Conservation (phyloP, 2,329 filamentous ascomycete genomes). For the Monilinia polystroma region DNA sequence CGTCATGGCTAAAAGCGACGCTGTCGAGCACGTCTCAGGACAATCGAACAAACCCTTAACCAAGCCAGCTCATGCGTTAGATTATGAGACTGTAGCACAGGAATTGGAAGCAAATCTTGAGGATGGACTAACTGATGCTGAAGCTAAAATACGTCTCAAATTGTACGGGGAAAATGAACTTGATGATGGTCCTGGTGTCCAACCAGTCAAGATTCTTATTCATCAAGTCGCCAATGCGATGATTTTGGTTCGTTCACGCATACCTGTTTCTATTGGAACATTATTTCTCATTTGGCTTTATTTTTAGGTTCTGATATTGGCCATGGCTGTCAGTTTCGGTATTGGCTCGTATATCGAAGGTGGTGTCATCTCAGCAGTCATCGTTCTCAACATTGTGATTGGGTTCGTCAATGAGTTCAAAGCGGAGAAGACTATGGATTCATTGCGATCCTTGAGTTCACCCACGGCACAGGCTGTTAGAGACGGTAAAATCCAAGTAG, state of each 20-base stretch:
- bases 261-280: background rate
- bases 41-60: conserved; percentile 55
- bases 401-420: conserved; percentile 55
- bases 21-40: conserved; percentile 43
- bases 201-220: conserved; percentile 61
- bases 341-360: conserved; percentile 61
- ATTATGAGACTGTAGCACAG: conserved; percentile 50
- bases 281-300: conserved; percentile 38
- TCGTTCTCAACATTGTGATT: conserved; percentile 57
- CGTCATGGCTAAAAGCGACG: conserved; percentile 10
- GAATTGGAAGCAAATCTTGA: conserved; percentile 57
- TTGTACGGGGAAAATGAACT: conserved; percentile 63
- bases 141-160: conserved; percentile 55
- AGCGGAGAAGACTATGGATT: conserved; percentile 55
- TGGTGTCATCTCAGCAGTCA: conserved; percentile 57
- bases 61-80: conserved; percentile 61
- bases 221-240: conserved; percentile 68
- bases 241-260: conserved; percentile 51
- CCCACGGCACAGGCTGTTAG: conserved; percentile 52
- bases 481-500: conserved; percentile 49
- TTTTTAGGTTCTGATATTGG: conserved; percentile 51
- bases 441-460: conserved; percentile 49
- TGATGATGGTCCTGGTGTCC: conserved; percentile 58
- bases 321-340: conserved; percentile 57
- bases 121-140: conserved; percentile 55